phyloP scores from a whole-genome alignment of 1,139 yeast species.

The Geotrichum macrosporum region DNA sequence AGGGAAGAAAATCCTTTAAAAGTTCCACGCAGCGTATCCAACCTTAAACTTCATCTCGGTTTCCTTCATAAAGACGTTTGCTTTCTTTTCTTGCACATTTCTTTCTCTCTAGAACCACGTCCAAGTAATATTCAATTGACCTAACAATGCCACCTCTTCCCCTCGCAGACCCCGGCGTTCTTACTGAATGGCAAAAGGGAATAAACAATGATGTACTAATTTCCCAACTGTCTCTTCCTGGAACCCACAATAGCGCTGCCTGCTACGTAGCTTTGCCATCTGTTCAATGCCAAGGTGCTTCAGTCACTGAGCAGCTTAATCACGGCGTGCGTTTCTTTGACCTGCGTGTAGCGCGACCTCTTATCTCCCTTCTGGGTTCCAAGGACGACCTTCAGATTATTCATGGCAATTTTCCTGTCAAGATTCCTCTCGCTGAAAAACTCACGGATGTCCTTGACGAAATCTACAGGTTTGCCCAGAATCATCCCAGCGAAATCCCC shows the following conservation, averaged over 20 bases:
- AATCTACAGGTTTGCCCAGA: constrained; percentile 53
- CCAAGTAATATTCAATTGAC: too few species aligned
- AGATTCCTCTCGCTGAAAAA: constrained; percentile 54
- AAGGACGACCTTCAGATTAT: constrained; percentile 60
- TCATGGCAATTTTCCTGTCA: constrained; percentile 75
- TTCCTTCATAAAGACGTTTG: too few species aligned
- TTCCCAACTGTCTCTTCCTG: constrained; percentile 62
- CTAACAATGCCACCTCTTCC: constrained; percentile 21
- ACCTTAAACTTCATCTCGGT: too few species aligned
- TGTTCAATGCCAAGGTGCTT: constrained; percentile 70
- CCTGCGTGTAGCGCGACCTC: constrained; percentile 58
- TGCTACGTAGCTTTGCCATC: constrained; percentile 71
- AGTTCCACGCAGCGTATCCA: too few species aligned
- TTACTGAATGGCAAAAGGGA: constrained; percentile 50
- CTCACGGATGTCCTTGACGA: constrained; percentile 50
- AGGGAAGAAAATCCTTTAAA: too few species aligned
- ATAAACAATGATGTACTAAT: constrained; percentile 51
- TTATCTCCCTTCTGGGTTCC: constrained; percentile 38
- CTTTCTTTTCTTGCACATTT: too few species aligned
- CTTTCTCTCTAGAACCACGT: neutral
- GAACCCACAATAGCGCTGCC: constrained; percentile 73
- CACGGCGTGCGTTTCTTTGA: constrained; percentile 75
- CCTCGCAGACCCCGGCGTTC: constrained; percentile 8
- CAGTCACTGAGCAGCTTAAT: constrained; percentile 57
- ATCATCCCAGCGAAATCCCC: constrained; percentile 56